A percentile compares a stretch with the other conserved stretches of the same genome.
phyloP scores from a whole-genome alignment of 1,284 basidiomycete genomes.

The Ganoderma sinense region DNA sequence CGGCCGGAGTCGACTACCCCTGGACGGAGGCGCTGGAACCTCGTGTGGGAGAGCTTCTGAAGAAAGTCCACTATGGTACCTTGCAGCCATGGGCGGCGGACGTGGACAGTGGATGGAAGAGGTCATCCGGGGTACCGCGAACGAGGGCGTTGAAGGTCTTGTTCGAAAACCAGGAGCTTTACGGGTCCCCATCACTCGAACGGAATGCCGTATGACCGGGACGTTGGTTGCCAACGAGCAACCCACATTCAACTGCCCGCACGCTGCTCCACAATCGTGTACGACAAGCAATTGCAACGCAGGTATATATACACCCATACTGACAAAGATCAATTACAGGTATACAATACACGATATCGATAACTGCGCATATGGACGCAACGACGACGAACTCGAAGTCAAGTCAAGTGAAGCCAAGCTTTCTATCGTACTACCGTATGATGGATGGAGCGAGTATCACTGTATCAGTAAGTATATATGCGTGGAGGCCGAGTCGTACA shows the following conservation, averaged over 20 bases:
- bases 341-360: background rate
- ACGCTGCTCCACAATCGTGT: too few relatives aligned
- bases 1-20: background rate
- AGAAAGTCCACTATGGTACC: too few relatives aligned
- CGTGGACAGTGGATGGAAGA: background rate
- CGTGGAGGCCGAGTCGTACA: background rate
- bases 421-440: background rate
- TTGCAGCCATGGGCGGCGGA: background rate
- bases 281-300: too few relatives aligned
- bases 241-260: too few relatives aligned
- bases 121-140: too few relatives aligned
- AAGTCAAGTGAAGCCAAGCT: background rate
- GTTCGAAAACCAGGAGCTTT: background rate
- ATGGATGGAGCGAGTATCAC: background rate
- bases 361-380: background rate
- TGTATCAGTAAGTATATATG: background rate
- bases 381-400: background rate
- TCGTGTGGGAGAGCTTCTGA: background rate
- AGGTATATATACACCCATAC: background rate
- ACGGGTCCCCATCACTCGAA: background rate
- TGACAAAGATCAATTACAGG: background rate
- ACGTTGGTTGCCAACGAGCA: too few relatives aligned
- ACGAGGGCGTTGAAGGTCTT: background rate
- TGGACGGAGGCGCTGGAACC: background rate
- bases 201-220: too few relatives aligned